Percentiles rank a stretch among this genome's conserved stretches.
These are phyloP conservation scores for Drosera capensis DNA, from an alignment of 148 eudicot genomes.

Conservation along the genomic window DNA sequence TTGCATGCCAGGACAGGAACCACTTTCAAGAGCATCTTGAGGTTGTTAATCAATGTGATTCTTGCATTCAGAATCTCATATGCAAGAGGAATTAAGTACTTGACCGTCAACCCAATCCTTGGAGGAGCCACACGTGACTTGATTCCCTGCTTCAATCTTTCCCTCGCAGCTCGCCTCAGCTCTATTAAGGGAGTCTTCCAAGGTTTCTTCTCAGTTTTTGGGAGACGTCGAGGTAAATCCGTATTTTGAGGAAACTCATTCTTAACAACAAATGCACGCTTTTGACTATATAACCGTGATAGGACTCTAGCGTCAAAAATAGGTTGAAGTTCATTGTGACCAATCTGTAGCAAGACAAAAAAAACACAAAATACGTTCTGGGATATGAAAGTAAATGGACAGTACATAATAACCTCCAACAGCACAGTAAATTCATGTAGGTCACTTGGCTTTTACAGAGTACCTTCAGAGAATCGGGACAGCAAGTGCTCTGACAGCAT, in stretches of 20 bases:
- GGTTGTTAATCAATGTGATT: slow-evolving; percentile 64
- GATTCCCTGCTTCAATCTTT: slow-evolving; percentile 61
- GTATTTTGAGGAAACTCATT: slow-evolving; percentile 71
- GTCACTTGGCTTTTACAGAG: too few species aligned
- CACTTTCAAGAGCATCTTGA: slow-evolving; percentile 67
- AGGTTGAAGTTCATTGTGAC: slow-evolving; percentile 19
- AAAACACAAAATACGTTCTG: too few species aligned
- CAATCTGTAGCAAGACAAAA: slow-evolving; percentile 21
- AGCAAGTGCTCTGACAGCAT: too few species aligned
- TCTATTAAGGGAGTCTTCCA: slow-evolving; percentile 87
- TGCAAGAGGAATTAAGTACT: slow-evolving; percentile 71
- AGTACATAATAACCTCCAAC: too few species aligned
- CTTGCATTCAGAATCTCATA: slow-evolving; percentile 75
- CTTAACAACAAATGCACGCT: slow-evolving; percentile 24
- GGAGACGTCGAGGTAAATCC: slow-evolving; percentile 68
- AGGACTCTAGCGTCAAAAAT: slow-evolving; percentile 8
- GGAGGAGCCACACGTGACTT: slow-evolving; percentile 66
- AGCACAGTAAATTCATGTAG: too few species aligned
- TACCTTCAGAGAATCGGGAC: too few species aligned
- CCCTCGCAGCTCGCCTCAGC: slow-evolving; percentile 79
- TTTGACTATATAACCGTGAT: slow-evolving; percentile 13
- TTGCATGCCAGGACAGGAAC: slow-evolving; percentile 81
- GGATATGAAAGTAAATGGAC: too few species aligned
- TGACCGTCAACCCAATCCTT: slow-evolving; percentile 64
- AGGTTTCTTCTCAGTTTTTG: slow-evolving; percentile 86